Conservation (phyloP, 495 filamentous ascomycete species). For the Neurospora pannonica region DNA sequence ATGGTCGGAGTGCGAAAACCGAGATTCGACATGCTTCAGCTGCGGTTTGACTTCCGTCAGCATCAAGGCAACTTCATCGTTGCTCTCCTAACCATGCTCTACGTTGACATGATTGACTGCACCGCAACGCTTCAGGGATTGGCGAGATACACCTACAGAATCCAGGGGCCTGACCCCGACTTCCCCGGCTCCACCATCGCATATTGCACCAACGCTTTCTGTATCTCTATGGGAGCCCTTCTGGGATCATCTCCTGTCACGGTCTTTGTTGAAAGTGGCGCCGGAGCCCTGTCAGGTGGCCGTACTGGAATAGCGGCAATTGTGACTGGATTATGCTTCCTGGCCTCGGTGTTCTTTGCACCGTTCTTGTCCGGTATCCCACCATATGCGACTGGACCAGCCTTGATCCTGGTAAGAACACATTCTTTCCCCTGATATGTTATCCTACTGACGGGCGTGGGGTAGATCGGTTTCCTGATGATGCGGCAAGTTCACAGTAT, state of each 20-base stretch:
- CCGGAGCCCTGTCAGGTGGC: slow-evolving; percentile 74
- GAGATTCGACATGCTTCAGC: neutral
- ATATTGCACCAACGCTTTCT: slow-evolving; percentile 56
- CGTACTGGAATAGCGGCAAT: slow-evolving; percentile 71
- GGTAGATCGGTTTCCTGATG: slow-evolving; percentile 46
- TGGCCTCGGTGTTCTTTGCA: slow-evolving; percentile 72
- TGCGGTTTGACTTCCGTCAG: neutral
- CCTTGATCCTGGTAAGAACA: slow-evolving; percentile 57
- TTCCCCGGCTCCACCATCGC: slow-evolving; percentile 60
- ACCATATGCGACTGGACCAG: slow-evolving; percentile 76
- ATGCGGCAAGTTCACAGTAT: slow-evolving; percentile 44
- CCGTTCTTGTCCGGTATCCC: slow-evolving; percentile 78
- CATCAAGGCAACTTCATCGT: slow-evolving; percentile 49
- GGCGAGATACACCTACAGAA: slow-evolving; percentile 64
- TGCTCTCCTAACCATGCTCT: slow-evolving; percentile 75
- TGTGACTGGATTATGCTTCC: slow-evolving; percentile 63
- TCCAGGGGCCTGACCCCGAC: slow-evolving; percentile 46
- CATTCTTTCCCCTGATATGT: neutral
- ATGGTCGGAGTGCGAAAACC: neutral
- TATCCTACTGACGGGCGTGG: neutral
- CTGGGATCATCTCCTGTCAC: slow-evolving; percentile 70
- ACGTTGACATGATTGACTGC: slow-evolving; percentile 69
- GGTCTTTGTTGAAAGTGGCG: slow-evolving; percentile 74
- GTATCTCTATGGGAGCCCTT: slow-evolving; percentile 69
- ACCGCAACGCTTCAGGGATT: slow-evolving; percentile 67